Conservation (phyloP, 192 early-diverging fungal genomes). For the Coemansia aciculifera region DNA sequence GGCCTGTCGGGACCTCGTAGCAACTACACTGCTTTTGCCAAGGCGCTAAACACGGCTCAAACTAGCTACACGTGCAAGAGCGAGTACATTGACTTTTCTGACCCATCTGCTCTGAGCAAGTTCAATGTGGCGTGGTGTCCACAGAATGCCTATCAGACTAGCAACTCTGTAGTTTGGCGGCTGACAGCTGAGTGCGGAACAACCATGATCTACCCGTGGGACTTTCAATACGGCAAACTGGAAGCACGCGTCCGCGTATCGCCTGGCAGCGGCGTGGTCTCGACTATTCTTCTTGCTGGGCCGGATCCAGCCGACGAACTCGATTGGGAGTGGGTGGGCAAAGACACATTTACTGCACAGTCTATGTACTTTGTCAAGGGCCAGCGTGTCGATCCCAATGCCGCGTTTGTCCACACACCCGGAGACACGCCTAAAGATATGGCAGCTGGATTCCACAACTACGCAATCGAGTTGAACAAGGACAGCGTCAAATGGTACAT, state of each 20-base stretch:
- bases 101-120: conserved; percentile 32
- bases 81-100: conserved; percentile 28
- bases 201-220: conserved; percentile 38
- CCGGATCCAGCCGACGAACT: conserved; percentile 59
- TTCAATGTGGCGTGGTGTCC: conserved; percentile 51
- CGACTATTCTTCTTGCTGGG: conserved; percentile 56
- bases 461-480: conserved; percentile 61
- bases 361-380: conserved; percentile 60
- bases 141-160: conserved; percentile 40
- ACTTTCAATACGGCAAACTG: conserved; percentile 39
- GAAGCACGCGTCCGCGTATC: conserved; percentile 41
- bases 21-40: neutral
- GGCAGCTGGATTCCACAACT: conserved; percentile 54
- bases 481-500: conserved; percentile 62
- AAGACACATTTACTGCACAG: conserved; percentile 50
- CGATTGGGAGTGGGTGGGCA: conserved; percentile 67
- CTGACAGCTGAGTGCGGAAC: conserved; percentile 48
- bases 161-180: conserved; percentile 29
- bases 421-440: conserved; percentile 42
- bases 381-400: conserved; percentile 39
- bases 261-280: conserved; percentile 55
- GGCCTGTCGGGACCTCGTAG: neutral
- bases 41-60: conserved; percentile 7
- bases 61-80: conserved; percentile 30
- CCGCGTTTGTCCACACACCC: conserved; percentile 30